These are phyloP conservation scores for Sclerotinia minor DNA, from an alignment of 2,329 filamentous ascomycete genomes.

Conservation along the genomic window DNA sequence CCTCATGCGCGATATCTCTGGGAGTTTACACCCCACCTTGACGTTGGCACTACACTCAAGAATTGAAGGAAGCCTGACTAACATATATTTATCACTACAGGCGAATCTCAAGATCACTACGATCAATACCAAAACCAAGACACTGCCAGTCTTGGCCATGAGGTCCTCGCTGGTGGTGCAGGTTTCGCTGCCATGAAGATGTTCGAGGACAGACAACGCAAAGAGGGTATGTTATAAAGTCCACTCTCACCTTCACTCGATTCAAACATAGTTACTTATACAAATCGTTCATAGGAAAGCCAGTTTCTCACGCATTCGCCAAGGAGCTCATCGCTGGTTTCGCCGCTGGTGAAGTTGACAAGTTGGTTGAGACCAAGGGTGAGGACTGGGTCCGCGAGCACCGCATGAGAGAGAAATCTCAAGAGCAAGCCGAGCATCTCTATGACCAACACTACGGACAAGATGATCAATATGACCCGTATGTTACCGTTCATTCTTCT, in stretches of 20 bases:
- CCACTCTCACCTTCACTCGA: background rate
- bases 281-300: conserved; percentile 55
- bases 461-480: conserved; percentile 59
- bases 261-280: background rate
- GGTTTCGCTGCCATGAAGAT: conserved; percentile 79
- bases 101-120: conserved; percentile 47
- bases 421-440: conserved; percentile 58
- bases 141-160: conserved; percentile 67
- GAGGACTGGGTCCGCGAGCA: conserved; percentile 49
- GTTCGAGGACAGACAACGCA: conserved; percentile 73
- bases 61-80: background rate
- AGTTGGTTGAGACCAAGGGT: conserved; percentile 71
- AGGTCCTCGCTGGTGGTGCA: conserved; percentile 72
- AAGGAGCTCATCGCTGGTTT: conserved; percentile 75
- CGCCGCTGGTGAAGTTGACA: conserved; percentile 74
- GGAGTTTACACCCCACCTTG: background rate
- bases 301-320: conserved; percentile 70
- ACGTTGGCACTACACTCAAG: background rate
- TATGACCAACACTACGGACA: conserved; percentile 63
- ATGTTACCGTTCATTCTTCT: conserved; percentile 35
- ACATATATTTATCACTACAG: conserved; percentile 36
- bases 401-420: conserved; percentile 56
- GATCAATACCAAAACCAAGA: conserved; percentile 49
- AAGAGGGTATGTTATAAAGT: conserved; percentile 53
- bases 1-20: conserved; percentile 1